Evolutionary conservation across 352 stramenopile genomes (phyloP).

Genomic region (Pythium biforme): DNA sequence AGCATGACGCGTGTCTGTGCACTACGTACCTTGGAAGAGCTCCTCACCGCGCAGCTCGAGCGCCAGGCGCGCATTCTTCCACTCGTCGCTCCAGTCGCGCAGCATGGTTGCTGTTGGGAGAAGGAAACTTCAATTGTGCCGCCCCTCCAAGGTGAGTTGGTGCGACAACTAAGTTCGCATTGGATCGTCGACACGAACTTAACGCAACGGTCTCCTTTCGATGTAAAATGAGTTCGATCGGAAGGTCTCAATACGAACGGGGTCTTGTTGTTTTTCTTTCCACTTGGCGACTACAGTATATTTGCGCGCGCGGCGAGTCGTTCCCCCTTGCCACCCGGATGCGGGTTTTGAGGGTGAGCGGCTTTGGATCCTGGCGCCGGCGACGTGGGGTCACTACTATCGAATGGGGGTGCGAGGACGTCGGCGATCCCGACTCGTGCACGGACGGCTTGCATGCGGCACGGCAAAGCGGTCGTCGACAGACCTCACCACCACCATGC

Average conservation of each 20-base stretch:
- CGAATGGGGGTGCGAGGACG: not conserved
- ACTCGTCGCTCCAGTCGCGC: slow-evolving; percentile 67
- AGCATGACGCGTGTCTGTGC: not conserved
- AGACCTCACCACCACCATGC: not conserved
- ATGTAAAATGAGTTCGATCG: no score
- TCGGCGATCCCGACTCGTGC: not conserved
- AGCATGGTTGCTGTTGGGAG: slow-evolving; percentile 22
- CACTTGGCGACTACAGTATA: slow-evolving; percentile 21
- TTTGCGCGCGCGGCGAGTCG: slow-evolving; percentile 2
- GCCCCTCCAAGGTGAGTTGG: no score
- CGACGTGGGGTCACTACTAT: slow-evolving; percentile 21
- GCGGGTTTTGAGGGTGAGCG: not conserved
- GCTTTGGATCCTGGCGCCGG: slow-evolving; percentile 2
- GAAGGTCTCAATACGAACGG: not conserved
- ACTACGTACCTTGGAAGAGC: slow-evolving; percentile 58
- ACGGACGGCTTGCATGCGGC: not conserved
- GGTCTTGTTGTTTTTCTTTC: slow-evolving; percentile 1
- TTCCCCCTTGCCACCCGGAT: not conserved
- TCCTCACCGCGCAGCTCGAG: slow-evolving; percentile 50
- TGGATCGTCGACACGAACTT: not conserved
- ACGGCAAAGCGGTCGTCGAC: not conserved
- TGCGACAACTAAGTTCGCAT: not conserved
- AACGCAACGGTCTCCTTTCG: not conserved
- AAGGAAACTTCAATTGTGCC: slow-evolving; percentile 13
- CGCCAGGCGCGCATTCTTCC: slow-evolving; percentile 49